Base-by-base conservation (phyloP, 73 alveolate species). In the Paramecium sonneborni region DNA sequence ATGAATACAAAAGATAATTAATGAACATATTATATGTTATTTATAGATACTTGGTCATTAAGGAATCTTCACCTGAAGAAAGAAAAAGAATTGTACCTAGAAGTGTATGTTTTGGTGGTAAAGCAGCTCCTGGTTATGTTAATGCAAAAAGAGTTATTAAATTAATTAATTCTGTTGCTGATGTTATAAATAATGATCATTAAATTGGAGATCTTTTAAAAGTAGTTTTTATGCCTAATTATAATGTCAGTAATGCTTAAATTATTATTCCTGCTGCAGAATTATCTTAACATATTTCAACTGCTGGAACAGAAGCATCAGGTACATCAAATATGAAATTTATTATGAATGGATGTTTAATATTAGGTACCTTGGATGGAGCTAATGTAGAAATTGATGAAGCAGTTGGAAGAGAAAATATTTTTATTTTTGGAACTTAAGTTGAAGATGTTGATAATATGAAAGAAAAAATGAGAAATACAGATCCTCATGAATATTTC, bases 211-310 rank as follows among this genome's bases (percentile, higher is more conserved):
- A 95, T 79, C 92, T 92, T 30, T 91, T 98, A 56, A 98, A 97
- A 92, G 97, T 95, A 12, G 97, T 97, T 72, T 98, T 96, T 95
- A 79, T 97, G 92, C 99, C 99, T 35, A 98, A 98, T 96, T 98
- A 98, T 93, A 92, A 95, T 92, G 99, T 98, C 23, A 95, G 99
- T 23, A 95, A 93, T 26, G 99, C 99, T 11, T 96, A 98, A 92
- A 92, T 95, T 92, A 97, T 98, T 85, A 98, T 98, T 88, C 99
- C 99, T 21, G 99, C 99, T 12, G 97, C 99, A 1, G 99, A 98
- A 85, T 88, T 98, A 76, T 92, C 98, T 6, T 96, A 98, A 94
- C 99, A 98, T 92, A 98, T 98, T 28, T 98, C 99, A 69, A 98
- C 99, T 9, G 99, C 99, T 0, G 99, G 99, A 10, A 97, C 98